phyloP scores from a whole-genome alignment of 305 asterid species.

The Fraxinus dipetala region DNA sequence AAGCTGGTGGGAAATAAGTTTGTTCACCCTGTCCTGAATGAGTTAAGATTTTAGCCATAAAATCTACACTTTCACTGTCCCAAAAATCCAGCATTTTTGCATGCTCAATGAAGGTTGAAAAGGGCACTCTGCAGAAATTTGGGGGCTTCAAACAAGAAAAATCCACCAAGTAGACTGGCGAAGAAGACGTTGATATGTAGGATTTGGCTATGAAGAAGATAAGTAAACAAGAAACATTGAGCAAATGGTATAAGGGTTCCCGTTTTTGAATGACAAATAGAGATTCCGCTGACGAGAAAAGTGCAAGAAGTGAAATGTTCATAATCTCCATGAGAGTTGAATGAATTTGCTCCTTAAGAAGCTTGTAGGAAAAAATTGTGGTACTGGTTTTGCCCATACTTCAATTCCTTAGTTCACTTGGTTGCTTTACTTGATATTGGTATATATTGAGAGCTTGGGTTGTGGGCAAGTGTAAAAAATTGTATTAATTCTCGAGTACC shows the following conservation, averaged over 20 bases:
- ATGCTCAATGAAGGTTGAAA: conserved; percentile 54
- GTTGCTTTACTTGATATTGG: neutral
- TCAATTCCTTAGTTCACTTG: neutral
- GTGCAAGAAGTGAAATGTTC: conserved; percentile 21
- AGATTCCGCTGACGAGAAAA: conserved; percentile 37
- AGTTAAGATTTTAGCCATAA: conserved; percentile 55
- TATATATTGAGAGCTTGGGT: neutral
- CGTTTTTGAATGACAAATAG: conserved; percentile 28
- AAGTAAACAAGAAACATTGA: conserved; percentile 22
- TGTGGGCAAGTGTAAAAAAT: neutral
- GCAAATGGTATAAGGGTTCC: conserved; percentile 28
- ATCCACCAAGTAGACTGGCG: conserved; percentile 51
- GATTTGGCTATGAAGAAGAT: conserved; percentile 23
- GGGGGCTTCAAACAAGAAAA: conserved; percentile 75
- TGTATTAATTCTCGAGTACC: neutral
- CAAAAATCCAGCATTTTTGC: conserved; percentile 42
- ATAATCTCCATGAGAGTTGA: conserved; percentile 18
- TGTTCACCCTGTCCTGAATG: conserved; percentile 63
- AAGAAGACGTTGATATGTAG: conserved; percentile 32
- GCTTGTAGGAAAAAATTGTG: neutral
- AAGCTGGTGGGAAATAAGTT: conserved; percentile 68
- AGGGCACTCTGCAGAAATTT: conserved; percentile 50
- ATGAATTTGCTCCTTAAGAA: conserved; percentile 14
- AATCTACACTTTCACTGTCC: conserved; percentile 43
- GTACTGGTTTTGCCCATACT: conserved; percentile 16